Evolutionary conservation across 1,284 basidiomycete genomes (phyloP).

Genomic region (Trichosporon coremiiforme): DNA sequence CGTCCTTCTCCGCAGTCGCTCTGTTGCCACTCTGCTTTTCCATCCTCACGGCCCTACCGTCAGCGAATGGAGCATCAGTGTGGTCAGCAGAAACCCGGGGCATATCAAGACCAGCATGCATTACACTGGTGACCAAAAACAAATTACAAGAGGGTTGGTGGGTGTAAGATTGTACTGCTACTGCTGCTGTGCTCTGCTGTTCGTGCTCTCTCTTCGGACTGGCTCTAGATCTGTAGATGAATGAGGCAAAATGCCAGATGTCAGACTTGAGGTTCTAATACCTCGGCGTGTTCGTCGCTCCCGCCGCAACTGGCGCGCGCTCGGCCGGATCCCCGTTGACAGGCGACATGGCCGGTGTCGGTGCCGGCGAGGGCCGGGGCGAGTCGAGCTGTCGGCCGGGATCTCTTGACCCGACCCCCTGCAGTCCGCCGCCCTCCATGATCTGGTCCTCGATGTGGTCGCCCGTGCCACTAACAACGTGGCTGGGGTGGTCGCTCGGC

Average conservation of each 20-base stretch:
- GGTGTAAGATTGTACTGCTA: neutral
- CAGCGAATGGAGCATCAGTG: too few relatives aligned
- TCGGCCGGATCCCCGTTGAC: too few relatives aligned
- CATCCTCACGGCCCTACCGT: too few relatives aligned
- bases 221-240: neutral
- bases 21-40: too few relatives aligned
- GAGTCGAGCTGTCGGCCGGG: conserved; percentile 26
- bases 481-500: conserved; percentile 23
- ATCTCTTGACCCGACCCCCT: conserved; percentile 44
- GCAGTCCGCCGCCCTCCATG: conserved; percentile 56
- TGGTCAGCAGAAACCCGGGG: too few relatives aligned
- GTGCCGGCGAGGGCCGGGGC: conserved; percentile 5
- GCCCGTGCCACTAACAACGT: conserved; percentile 48
- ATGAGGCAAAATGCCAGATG: too few relatives aligned
- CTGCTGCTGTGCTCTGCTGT: neutral
- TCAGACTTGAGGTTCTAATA: too few relatives aligned
- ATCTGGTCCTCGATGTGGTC: conserved; percentile 56
- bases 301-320: too few relatives aligned
- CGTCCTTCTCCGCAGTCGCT: neutral
- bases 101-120: conserved; percentile 3
- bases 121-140: neutral
- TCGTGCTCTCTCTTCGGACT: neutral
- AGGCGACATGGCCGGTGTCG: neutral
- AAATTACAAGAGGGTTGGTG: neutral
- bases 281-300: too few relatives aligned